Base-by-base conservation (phyloP, 768 basidiomycete genomes). In the Leccinum uliginosum region DNA sequence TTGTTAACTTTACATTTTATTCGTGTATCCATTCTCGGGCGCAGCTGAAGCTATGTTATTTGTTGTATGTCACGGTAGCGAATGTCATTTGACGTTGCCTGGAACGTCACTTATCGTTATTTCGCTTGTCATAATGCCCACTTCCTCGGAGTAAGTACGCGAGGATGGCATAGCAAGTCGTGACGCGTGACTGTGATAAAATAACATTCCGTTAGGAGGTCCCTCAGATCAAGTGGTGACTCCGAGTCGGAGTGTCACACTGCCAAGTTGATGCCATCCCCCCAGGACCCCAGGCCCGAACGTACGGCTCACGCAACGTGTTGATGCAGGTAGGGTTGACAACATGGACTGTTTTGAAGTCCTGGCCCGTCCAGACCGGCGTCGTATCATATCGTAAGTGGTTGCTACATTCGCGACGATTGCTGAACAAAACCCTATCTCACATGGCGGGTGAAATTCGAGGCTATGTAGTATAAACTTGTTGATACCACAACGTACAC, bases 21-120 rank as follows among this genome's bases (percentile, higher is more conserved):
- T 24, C 54, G 56, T 54, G 56, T 65, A 48, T 45, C 53, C 34
- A 49, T 52, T 27, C 24, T 34, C 56, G 53, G 57, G 51, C 19
- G 47, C 44, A 19, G 10, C 44, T 35, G 30, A 44, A 29, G 23
- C 10, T 40, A 27, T 35, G 24, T 26, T 59, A 51, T 53, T 29
- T 56, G 59, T 40, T 12, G 61, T 55, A n/a, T n/a, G n/a, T n/a
- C n/a, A n/a, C n/a, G n/a, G n/a, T n/a, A 51, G 38, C 32, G 21
- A 46, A 50, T 4, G 29, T 21, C n/a, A 49, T 40, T 26, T 30
- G 49, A 29, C 19, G 40, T 46, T 45, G 45, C 38, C 50, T 43
- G 21, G 14, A 40, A 35, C 10, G 26, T 35, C 40, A 7, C 53
- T 46, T 53, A 53, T 56, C 32, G 46, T 17, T n/a, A 40, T 23